phyloP scores from a whole-genome alignment of 2,329 filamentous ascomycete genomes.

The Alternaria alternata region DNA sequence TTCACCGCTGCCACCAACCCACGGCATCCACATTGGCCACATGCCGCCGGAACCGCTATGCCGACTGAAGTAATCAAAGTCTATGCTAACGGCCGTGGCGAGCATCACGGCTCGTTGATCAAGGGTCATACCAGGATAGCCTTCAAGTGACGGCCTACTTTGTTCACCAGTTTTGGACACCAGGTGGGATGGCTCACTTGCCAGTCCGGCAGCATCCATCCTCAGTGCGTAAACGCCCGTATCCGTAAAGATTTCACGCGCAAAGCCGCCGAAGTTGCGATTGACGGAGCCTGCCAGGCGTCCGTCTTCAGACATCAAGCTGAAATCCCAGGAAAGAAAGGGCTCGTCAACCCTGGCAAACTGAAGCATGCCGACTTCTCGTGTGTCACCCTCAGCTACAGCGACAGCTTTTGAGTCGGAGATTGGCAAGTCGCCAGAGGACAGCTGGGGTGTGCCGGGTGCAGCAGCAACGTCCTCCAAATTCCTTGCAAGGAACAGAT shows the following conservation, averaged over 20 bases:
- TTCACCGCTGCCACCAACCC: constrained; percentile 46
- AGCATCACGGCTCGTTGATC: constrained; percentile 73
- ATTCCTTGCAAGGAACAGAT: constrained; percentile 67
- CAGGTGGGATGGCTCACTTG: constrained; percentile 49
- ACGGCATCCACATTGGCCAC: constrained; percentile 61
- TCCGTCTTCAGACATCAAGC: constrained; percentile 60
- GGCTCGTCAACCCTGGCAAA: constrained; percentile 71
- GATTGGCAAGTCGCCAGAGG: constrained; percentile 56
- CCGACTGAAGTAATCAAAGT: constrained; percentile 73
- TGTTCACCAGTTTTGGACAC: constrained; percentile 50
- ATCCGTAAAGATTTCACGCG: constrained; percentile 70
- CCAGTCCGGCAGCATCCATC: constrained; percentile 66
- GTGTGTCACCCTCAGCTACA: constrained; percentile 46
- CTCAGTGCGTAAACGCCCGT: constrained; percentile 70
- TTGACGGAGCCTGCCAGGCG: constrained; percentile 68
- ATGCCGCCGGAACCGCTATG: constrained; percentile 60
- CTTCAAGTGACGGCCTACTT: constrained; percentile 22
- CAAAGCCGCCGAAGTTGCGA: constrained; percentile 69
- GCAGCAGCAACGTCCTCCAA: constrained; percentile 49
- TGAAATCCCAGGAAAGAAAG: constrained; percentile 72
- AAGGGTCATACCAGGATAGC: constrained; percentile 65
- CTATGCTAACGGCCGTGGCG: constrained; percentile 69
- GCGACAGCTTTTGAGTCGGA: constrained; percentile 60
- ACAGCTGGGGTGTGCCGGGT: constrained; percentile 50
- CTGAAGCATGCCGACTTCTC: constrained; percentile 61